Conservation (phyloP, 495 filamentous ascomycete genomes). For the Aspergillus campestris region DNA sequence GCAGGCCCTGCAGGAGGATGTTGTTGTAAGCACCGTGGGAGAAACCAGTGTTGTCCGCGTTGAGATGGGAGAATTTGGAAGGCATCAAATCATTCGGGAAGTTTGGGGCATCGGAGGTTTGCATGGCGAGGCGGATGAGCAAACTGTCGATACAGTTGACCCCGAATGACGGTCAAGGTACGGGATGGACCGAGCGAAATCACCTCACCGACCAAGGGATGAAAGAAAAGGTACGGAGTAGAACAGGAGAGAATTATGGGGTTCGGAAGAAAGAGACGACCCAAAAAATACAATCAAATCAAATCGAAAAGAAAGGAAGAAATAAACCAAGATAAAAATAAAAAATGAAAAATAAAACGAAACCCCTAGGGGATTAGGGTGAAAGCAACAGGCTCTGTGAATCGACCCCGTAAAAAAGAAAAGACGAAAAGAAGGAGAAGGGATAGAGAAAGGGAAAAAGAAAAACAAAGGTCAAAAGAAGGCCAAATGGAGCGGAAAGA, state of each 20-base stretch:
- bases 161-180: slow-evolving; percentile 54
- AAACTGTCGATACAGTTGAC: slow-evolving; percentile 57
- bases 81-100: slow-evolving; percentile 46
- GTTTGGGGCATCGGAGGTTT: slow-evolving; percentile 60
- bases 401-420: slow-evolving; percentile 16
- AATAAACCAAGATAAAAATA: slow-evolving; percentile 19
- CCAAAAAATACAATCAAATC: too few species aligned
- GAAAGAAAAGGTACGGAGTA: slow-evolving; percentile 4
- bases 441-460: slow-evolving; percentile 24
- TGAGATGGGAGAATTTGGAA: slow-evolving; percentile 57
- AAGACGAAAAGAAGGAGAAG: slow-evolving; percentile 34
- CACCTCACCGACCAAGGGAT: slow-evolving; percentile 9
- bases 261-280: too few species aligned
- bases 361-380: slow-evolving; percentile 22
- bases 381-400: slow-evolving; percentile 18
- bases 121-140: slow-evolving; percentile 63
- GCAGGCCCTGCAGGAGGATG: slow-evolving; percentile 57
- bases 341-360: slow-evolving; percentile 27
- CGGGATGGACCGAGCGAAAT: slow-evolving; percentile 51
- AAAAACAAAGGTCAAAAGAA: slow-evolving; percentile 27
- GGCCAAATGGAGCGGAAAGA: slow-evolving; percentile 16
- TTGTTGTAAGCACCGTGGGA: slow-evolving; percentile 84
- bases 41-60: slow-evolving; percentile 73
- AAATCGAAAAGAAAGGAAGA: slow-evolving; percentile 16
- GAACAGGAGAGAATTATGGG: too few species aligned